A percentile compares a stretch with the other conserved stretches of the same genome.
Evolutionary conservation across 164 flowering plant species (phyloP).

Genomic region (Stephania cephalantha): DNA sequence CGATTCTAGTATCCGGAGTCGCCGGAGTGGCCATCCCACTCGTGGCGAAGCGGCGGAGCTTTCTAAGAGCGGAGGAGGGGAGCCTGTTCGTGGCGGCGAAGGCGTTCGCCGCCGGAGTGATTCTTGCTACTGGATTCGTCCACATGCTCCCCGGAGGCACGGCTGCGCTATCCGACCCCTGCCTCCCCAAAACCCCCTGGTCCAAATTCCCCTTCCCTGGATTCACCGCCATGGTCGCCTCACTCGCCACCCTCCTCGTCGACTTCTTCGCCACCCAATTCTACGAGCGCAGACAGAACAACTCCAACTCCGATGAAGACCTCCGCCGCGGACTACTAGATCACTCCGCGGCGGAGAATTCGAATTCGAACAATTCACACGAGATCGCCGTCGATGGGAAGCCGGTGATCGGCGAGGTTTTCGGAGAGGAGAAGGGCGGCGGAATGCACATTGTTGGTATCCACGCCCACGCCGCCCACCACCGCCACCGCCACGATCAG

Average conservation of each 20-base stretch:
- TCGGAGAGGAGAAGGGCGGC: slow-evolving; percentile 12
- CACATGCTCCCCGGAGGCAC: slow-evolving; percentile 8
- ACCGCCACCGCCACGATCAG: slow-evolving; percentile 1
- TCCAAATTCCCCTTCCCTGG: slow-evolving; percentile 9
- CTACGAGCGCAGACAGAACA: slow-evolving; percentile 8
- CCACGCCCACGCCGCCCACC: slow-evolving; percentile 13
- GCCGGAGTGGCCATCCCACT: slow-evolving; percentile 6
- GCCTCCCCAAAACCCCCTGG: slow-evolving; percentile 5
- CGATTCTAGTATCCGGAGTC: slow-evolving; percentile 3
- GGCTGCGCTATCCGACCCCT: slow-evolving; percentile 4
- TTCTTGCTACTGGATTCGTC: slow-evolving; percentile 12
- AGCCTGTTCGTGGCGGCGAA: slow-evolving; percentile 4
- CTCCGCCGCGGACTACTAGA: background rate
- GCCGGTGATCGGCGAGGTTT: background rate
- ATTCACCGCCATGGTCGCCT: slow-evolving; percentile 8
- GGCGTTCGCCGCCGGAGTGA: slow-evolving; percentile 15
- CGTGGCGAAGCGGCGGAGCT: background rate
- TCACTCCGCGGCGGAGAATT: background rate
- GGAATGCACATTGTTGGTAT: slow-evolving; percentile 13
- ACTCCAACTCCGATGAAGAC: background rate
- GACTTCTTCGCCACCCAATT: slow-evolving; percentile 12
- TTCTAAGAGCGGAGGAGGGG: slow-evolving; percentile 5
- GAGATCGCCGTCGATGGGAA: background rate
- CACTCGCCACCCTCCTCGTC: background rate
- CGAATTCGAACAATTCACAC: no score